phyloP scores from a whole-genome alignment of 306 rosid genomes.

The Luffa aegyptiaca region DNA sequence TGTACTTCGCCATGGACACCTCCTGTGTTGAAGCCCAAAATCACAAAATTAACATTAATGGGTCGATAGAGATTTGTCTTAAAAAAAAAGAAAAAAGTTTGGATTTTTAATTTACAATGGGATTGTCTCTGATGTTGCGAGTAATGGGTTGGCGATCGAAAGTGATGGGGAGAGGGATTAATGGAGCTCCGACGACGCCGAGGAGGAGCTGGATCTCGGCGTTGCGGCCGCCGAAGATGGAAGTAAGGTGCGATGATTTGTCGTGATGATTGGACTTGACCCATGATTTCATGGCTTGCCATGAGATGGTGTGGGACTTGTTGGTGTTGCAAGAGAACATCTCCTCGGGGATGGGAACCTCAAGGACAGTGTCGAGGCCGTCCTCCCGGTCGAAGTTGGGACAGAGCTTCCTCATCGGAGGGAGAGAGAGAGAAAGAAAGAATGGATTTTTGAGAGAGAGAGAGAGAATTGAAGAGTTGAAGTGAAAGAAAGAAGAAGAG shows the following conservation, averaged over 20 bases:
- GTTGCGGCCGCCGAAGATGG: constrained; percentile 51
- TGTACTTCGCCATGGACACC: constrained; percentile 74
- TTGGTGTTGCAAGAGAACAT: constrained; percentile 30
- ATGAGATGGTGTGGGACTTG: constrained; percentile 34
- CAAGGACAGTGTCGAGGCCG: constrained; percentile 91
- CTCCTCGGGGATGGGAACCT: constrained; percentile 90
- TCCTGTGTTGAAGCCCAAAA: constrained; percentile 31
- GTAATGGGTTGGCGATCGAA: constrained; percentile 39
- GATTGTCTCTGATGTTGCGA: constrained; percentile 62
- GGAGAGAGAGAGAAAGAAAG: neutral
- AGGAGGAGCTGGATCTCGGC: constrained; percentile 76
- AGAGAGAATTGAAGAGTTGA: neutral
- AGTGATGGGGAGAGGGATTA: constrained; percentile 58
- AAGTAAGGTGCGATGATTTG: constrained; percentile 11
- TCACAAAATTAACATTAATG: neutral
- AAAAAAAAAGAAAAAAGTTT: neutral
- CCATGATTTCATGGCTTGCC: constrained; percentile 83
- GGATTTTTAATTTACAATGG: constrained; percentile 42
- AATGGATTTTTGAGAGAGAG: neutral
- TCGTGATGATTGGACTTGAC: constrained; percentile 39
- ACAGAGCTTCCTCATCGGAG: constrained; percentile 79
- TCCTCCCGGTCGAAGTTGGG: constrained; percentile 84
- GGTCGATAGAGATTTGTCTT: neutral
- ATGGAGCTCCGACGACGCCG: constrained; percentile 85
- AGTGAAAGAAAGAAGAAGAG: constrained; percentile 6